Percentiles rank a stretch among this genome's conserved stretches.
These are phyloP conservation scores for Cardiospermum halicacabum DNA, from an alignment of 345 rosid genomes.

Conservation along the genomic window DNA sequence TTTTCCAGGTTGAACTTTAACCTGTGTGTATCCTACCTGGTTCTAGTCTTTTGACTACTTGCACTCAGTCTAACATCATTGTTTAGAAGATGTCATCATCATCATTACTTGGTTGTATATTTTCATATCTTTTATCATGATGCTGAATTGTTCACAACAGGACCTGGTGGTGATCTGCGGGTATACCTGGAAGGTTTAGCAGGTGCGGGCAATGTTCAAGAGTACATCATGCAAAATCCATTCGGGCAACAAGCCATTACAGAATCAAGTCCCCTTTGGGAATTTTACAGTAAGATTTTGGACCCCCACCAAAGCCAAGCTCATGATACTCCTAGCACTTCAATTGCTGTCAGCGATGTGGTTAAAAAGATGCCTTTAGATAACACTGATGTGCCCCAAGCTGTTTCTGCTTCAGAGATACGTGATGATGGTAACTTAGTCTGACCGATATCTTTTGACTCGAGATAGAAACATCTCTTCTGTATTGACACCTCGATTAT, in stretches of 20 bases:
- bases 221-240: constrained; percentile 61
- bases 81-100: not conserved
- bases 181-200: constrained; percentile 62
- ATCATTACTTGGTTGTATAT: not conserved
- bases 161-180: constrained; percentile 73
- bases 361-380: not conserved
- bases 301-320: not conserved
- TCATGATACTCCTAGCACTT: not conserved
- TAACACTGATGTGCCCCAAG: not conserved
- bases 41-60: not conserved
- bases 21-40: not conserved
- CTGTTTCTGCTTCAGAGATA: not conserved
- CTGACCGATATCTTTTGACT: too few relatives aligned
- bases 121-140: not conserved
- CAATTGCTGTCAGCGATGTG: not conserved
- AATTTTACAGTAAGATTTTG: constrained; percentile 43
- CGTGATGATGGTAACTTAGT: not conserved
- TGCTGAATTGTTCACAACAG: constrained; percentile 29
- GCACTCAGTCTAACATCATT: not conserved
- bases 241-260: constrained; percentile 74
- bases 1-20: not conserved
- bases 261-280: constrained; percentile 48
- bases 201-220: constrained; percentile 47
- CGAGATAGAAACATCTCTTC: too few relatives aligned
- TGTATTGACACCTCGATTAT: too few relatives aligned